Percentiles rank a stretch among this genome's conserved stretches.
phyloP scores from a whole-genome alignment of 2,329 filamentous ascomycete genomes.

The Nigrograna mackinnonii region DNA sequence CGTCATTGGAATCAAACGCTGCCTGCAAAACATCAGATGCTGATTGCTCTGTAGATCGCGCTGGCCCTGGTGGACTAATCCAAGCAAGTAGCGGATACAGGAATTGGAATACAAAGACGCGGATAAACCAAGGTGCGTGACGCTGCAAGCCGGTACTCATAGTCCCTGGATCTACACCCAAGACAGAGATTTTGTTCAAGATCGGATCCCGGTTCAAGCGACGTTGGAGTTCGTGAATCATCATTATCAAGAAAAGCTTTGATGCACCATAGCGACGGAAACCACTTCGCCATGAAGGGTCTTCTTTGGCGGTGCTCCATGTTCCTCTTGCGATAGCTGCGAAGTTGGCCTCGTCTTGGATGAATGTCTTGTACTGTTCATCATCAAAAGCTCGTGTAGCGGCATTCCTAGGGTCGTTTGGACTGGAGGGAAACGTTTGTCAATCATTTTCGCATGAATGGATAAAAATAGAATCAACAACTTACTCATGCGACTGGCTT shows the following conservation, averaged over 20 bases:
- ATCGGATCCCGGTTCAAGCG: constrained; percentile 7
- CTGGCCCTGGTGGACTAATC: constrained; percentile 32
- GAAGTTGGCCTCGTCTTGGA: constrained; percentile 1
- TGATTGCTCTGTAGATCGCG: constrained; percentile 36
- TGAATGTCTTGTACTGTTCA: constrained; percentile 4
- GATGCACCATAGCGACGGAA: constrained; percentile 8
- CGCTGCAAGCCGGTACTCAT: constrained; percentile 8
- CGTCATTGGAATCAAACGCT: constrained; percentile 28
- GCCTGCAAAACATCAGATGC: constrained; percentile 36
- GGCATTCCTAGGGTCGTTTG: constrained; percentile 8
- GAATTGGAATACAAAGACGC: constrained; percentile 18
- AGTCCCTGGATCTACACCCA: constrained; percentile 8
- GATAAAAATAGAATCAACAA: no score
- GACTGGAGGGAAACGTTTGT: no score
- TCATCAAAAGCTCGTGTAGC: constrained; percentile 8
- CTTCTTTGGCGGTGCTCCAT: constrained; percentile 5
- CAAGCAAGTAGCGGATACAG: constrained; percentile 20
- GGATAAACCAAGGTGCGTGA: constrained; percentile 5
- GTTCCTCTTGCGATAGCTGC: constrained; percentile 6
- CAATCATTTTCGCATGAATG: no score
- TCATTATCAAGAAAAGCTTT: constrained; percentile 6
- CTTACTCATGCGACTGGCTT: constrained; percentile 29
- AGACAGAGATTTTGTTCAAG: constrained; percentile 9
- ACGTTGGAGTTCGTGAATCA: constrained; percentile 9
- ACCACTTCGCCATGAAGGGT: constrained; percentile 6